These are phyloP conservation scores for Vigna angularis DNA, from an alignment of 306 rosid species.

Conservation along the genomic window DNA sequence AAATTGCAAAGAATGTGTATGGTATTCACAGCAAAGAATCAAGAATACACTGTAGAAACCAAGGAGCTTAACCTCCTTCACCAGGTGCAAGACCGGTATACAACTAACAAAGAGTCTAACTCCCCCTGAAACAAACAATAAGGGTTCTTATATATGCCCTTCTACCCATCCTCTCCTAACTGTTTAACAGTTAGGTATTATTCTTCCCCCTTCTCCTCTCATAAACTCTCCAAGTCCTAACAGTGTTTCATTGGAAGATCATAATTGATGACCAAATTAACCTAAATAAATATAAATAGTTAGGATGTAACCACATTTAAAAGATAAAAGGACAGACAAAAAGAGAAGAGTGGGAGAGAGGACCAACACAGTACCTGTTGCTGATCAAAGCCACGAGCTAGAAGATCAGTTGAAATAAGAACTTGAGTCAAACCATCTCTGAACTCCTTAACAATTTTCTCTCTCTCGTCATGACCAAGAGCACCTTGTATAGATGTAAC, in stretches of 20 bases:
- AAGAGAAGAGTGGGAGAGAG: background rate
- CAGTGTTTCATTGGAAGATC: constrained; percentile 73
- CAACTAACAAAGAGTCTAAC: too few relatives aligned
- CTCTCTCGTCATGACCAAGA: constrained; percentile 64
- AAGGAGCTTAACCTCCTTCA: too few relatives aligned
- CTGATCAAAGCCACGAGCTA: constrained; percentile 90
- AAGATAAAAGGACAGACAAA: background rate
- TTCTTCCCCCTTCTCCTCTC: too few relatives aligned
- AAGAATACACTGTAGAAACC: too few relatives aligned
- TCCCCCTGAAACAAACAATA: too few relatives aligned
- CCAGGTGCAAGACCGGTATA: too few relatives aligned
- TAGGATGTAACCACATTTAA: constrained; percentile 31
- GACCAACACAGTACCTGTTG: constrained; percentile 65
- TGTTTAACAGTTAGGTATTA: too few relatives aligned
- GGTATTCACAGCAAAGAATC: too few relatives aligned
- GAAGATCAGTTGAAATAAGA: constrained; percentile 82
- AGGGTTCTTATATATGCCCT: too few relatives aligned
- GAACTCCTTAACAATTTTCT: constrained; percentile 85
- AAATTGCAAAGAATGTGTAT: too few relatives aligned
- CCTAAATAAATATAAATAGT: constrained; percentile 47
- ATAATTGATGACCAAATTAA: constrained; percentile 85
- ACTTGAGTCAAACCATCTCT: constrained; percentile 82
- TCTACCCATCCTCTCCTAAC: too few relatives aligned
- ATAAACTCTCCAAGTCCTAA: too few relatives aligned
- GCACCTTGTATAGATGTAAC: constrained; percentile 86